A percentile compares a stretch with the other conserved stretches of the same genome.
These are phyloP conservation scores for Aspergillus sclerotiicarbonarius DNA, from an alignment of 495 filamentous ascomycete species.

Conservation along the genomic window DNA sequence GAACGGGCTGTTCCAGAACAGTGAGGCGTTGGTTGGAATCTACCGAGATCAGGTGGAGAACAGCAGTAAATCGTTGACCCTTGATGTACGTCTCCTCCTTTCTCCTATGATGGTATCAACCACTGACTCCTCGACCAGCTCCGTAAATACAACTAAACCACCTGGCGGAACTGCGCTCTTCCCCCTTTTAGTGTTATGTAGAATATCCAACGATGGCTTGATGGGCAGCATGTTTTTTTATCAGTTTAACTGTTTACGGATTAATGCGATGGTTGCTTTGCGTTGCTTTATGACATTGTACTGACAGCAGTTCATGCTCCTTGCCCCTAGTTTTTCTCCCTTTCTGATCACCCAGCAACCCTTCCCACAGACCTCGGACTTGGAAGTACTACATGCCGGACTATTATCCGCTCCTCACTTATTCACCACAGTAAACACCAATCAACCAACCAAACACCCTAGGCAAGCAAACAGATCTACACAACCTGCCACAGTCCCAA, in stretches of 20 bases:
- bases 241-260: conserved; percentile 7
- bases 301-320: neutral
- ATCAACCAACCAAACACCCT: too few species aligned
- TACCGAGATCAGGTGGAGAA: conserved; percentile 93
- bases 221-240: conserved; percentile 10
- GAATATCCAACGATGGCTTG: conserved; percentile 29
- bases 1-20: conserved; percentile 88
- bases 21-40: conserved; percentile 90
- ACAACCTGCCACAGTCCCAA: neutral
- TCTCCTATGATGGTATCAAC: neutral
- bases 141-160: conserved; percentile 43
- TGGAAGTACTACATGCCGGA: too few species aligned
- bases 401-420: too few species aligned
- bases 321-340: neutral
- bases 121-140: conserved; percentile 27
- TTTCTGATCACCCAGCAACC: too few species aligned
- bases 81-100: conserved; percentile 72
- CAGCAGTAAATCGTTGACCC: conserved; percentile 80
- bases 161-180: neutral
- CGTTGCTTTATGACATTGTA: neutral
- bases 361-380: too few species aligned
- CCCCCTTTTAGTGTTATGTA: conserved; percentile 12
- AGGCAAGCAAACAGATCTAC: too few species aligned
- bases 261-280: conserved; percentile 15
- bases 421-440: too few species aligned